Percentiles rank a stretch among this genome's conserved stretches.
Evolutionary conservation across 2,329 filamentous ascomycete species (phyloP).

Genomic region (Phaeosphaeriaceae sp.): DNA sequence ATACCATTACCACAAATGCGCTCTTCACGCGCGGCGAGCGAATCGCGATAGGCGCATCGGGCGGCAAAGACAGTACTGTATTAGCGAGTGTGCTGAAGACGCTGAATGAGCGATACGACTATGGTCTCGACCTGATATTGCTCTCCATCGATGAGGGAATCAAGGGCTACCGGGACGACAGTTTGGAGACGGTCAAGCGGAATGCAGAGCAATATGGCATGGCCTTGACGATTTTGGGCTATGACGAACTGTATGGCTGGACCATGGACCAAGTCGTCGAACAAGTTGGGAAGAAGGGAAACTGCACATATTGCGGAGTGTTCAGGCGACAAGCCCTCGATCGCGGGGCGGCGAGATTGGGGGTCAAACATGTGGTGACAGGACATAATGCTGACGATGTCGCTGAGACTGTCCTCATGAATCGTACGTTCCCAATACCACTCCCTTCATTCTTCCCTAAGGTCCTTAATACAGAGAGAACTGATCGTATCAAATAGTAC

Average conservation of each 20-base stretch:
- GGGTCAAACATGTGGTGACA: constrained; percentile 92
- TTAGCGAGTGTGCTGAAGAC: constrained; percentile 94
- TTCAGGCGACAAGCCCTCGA: constrained; percentile 94
- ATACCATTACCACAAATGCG: constrained; percentile 82
- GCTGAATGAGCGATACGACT: constrained; percentile 86
- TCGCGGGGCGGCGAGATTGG: constrained; percentile 84
- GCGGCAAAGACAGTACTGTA: constrained; percentile 97
- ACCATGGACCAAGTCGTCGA: constrained; percentile 99
- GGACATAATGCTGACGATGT: constrained; percentile 98
- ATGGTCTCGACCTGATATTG: constrained; percentile 83
- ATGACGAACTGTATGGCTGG: constrained; percentile 95
- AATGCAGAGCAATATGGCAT: constrained; percentile 92
- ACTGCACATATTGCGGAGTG: constrained; percentile 98
- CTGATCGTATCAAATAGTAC: constrained; percentile 56
- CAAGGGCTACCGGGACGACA: constrained; percentile 95
- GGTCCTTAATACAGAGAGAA: too few relatives aligned
- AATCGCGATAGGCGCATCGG: constrained; percentile 93
- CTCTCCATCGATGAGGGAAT: constrained; percentile 97
- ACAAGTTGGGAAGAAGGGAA: constrained; percentile 95
- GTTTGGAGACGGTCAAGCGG: constrained; percentile 92
- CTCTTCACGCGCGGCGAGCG: constrained; percentile 85
- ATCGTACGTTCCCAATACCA: constrained; percentile 53
- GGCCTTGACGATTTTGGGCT: constrained; percentile 89
- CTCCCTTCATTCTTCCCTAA: too few relatives aligned
- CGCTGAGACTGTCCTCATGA: constrained; percentile 98